Conservation (phyloP, 2,329 filamentous ascomycete species). For the Lecanicillium sp. region DNA sequence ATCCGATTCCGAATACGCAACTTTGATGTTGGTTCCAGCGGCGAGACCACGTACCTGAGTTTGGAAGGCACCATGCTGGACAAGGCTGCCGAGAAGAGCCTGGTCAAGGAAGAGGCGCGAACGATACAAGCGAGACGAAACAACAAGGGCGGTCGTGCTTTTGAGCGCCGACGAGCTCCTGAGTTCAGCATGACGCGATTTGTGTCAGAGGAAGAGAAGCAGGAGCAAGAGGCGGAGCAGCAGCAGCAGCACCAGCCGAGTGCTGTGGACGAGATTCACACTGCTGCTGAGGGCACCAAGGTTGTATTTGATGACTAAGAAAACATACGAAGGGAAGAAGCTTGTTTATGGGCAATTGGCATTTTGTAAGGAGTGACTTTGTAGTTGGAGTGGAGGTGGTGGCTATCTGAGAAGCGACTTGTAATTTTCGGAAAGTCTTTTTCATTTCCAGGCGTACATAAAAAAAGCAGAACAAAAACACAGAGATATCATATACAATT, state of each 20-base stretch:
- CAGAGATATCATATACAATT: slow-evolving; percentile 5
- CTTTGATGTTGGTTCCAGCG: slow-evolving; percentile 70
- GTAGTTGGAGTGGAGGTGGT: slow-evolving; percentile 2
- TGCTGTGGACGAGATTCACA: slow-evolving; percentile 2
- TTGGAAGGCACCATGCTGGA: slow-evolving; percentile 82
- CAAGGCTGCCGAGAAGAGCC: slow-evolving; percentile 53
- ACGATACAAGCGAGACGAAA: slow-evolving; percentile 25
- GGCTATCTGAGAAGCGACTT: slow-evolving; percentile 2
- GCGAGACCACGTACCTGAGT: slow-evolving; percentile 70
- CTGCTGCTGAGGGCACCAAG: slow-evolving; percentile 4
- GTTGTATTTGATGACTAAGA: slow-evolving; percentile 8
- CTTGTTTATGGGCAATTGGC: neutral
- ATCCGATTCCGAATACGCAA: slow-evolving; percentile 74
- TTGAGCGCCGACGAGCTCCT: slow-evolving; percentile 30
- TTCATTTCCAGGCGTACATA: neutral
- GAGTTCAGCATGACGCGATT: slow-evolving; percentile 53
- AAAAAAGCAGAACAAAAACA: slow-evolving; percentile 2
- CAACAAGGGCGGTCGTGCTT: slow-evolving; percentile 22
- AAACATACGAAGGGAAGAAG: neutral
- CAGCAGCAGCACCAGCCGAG: slow-evolving; percentile 2
- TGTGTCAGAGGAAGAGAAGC: slow-evolving; percentile 35
- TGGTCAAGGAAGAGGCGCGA: slow-evolving; percentile 38
- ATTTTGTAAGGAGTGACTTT: slow-evolving; percentile 3
- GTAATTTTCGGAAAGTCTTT: neutral
- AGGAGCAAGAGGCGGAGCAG: slow-evolving; percentile 19